phyloP scores from a whole-genome alignment of 2,329 filamentous ascomycete species.

The Ceratocystis ficicola region DNA sequence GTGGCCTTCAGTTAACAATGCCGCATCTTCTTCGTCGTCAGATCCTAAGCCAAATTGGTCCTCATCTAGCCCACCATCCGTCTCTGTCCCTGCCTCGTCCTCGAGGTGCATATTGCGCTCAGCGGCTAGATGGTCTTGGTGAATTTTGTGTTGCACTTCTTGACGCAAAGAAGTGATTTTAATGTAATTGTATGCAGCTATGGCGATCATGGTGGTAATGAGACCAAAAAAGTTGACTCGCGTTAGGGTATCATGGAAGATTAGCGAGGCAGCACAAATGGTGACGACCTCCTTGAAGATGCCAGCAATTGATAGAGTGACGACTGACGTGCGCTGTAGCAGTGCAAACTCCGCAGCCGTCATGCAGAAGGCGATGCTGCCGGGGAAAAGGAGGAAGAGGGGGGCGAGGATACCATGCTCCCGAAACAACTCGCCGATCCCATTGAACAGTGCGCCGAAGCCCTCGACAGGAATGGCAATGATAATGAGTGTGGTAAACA shows the following conservation, averaged over 20 bases:
- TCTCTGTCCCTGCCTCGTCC: constrained; percentile 51
- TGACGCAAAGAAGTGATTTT: constrained; percentile 82
- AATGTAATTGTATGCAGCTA: constrained; percentile 84
- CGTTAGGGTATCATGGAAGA: constrained; percentile 82
- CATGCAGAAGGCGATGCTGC: constrained; percentile 88
- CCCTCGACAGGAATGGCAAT: constrained; percentile 84
- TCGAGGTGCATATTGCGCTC: constrained; percentile 88
- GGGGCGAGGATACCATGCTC: constrained; percentile 60
- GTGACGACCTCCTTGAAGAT: constrained; percentile 99
- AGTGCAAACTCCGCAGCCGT: constrained; percentile 92
- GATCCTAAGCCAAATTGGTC: constrained; percentile 76
- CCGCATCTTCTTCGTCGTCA: constrained; percentile 21
- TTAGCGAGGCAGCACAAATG: constrained; percentile 72
- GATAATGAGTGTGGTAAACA: constrained; percentile 72
- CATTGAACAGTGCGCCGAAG: constrained; percentile 52
- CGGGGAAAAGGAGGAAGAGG: constrained; percentile 74
- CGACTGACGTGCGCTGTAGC: constrained; percentile 85
- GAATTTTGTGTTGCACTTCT: constrained; percentile 50
- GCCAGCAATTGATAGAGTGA: constrained; percentile 89
- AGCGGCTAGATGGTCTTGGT: constrained; percentile 33
- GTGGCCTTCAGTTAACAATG: constrained; percentile 11
- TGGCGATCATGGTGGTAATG: constrained; percentile 76
- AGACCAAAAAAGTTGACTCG: constrained; percentile 78
- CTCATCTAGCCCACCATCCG: constrained; percentile 47
- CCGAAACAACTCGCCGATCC: constrained; percentile 50